Base-by-base conservation (phyloP, 1,284 basidiomycete genomes). In the Grifola frondosa region DNA sequence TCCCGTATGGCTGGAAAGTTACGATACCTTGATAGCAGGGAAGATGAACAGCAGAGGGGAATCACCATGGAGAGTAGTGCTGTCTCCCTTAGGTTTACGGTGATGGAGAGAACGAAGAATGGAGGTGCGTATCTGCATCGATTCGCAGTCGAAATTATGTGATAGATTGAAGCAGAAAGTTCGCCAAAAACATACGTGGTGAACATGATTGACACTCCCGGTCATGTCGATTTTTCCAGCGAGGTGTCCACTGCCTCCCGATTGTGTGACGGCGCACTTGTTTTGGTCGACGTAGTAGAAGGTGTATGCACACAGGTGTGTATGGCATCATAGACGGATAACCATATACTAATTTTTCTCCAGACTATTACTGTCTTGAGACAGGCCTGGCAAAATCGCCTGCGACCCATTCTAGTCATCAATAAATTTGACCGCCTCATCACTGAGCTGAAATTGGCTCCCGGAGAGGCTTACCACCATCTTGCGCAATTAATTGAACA, bases 1-100 rank as follows among this genome's bases (percentile, higher is more conserved):
- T 71, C 86, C 4, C 75, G 91, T 33, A 89, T 98, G 83, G 97
- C 95, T 0, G 97, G 97, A 17, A 98, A 97, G 66, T 84, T 99
- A 63, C 78, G 97, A 44, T 99, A 97, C 65, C 74, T 99, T 36
- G 97, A 99, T 65, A 93, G 89, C 46, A 77, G 97, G 53, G 94
- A 97, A 63, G 97, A 99, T 59, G 97, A 99, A 64, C 96, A 99
- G 63, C 87, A 98, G 67, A 74, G 97, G 37, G 97, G 97, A 1
- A 99, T 99, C 53, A 99, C 97, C 0, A 99, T 99, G 96, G 95
- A 99, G 68, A 91, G 89, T 52, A 95, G 91, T 62, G 94, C 97
- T 1, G 90, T 94, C 3, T 92, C 91, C 10, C 70, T 95, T 38
- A 80, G 83, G 50, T 96, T 95, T 56, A 87, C 82, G 41, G 84